Percentiles rank a stretch among this genome's conserved stretches.
phyloP scores from a whole-genome alignment of 148 eudicot species.

The Rhododendron molle region DNA sequence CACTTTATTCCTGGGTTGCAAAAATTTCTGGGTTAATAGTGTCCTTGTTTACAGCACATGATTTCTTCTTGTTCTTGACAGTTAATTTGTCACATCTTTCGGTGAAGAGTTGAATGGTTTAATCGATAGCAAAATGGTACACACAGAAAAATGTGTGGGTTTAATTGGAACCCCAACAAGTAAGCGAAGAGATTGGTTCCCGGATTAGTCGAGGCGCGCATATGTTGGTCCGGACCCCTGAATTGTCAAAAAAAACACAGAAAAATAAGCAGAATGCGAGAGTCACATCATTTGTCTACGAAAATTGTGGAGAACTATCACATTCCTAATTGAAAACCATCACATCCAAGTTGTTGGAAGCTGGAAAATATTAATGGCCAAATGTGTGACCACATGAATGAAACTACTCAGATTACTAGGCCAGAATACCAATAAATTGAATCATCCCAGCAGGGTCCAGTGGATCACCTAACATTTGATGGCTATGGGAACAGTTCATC shows the following conservation, averaged over 20 bases:
- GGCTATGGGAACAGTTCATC: neutral
- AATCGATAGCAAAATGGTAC: neutral
- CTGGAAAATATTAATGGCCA: neutral
- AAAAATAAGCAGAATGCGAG: neutral
- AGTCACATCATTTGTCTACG: neutral
- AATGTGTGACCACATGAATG: neutral
- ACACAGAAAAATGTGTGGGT: neutral
- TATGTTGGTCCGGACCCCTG: neutral
- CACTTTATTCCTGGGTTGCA: too few relatives aligned
- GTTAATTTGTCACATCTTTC: too few relatives aligned
- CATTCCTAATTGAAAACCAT: neutral
- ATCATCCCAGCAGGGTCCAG: neutral
- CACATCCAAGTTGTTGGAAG: neutral
- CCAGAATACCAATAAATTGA: neutral
- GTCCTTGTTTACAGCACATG: too few relatives aligned
- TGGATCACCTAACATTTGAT: neutral
- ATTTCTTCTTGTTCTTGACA: too few relatives aligned
- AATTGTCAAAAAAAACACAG: neutral
- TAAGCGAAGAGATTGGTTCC: neutral
- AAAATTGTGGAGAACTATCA: neutral
- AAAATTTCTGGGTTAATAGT: too few relatives aligned
- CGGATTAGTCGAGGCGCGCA: neutral
- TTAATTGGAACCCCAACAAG: too few relatives aligned
- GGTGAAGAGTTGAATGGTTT: too few relatives aligned
- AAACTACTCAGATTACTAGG: neutral